A percentile compares a stretch with the other conserved stretches of the same genome.
Conservation (phyloP, 305 asterid species). For the Plantago coronopus region DNA sequence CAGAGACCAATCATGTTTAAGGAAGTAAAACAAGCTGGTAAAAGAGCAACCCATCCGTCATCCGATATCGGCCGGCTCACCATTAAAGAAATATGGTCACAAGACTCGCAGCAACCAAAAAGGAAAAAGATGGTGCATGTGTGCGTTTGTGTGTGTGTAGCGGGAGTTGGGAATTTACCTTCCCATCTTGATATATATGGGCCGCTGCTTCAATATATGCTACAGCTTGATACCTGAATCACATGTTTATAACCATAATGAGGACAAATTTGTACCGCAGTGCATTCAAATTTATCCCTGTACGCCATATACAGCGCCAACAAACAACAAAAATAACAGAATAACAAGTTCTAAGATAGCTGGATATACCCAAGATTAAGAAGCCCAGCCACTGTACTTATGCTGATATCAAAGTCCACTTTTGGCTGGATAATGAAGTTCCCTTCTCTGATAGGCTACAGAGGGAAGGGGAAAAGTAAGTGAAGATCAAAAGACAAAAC, state of each 20-base stretch:
- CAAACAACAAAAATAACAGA: slow-evolving; percentile 5
- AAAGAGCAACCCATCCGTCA: not conserved
- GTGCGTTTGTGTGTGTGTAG: too few relatives aligned
- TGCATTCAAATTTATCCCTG: too few relatives aligned
- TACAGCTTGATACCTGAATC: slow-evolving; percentile 93
- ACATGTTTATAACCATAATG: too few relatives aligned
- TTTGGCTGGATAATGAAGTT: slow-evolving; percentile 92
- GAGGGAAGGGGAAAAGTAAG: slow-evolving; percentile 21
- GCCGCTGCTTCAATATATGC: slow-evolving; percentile 95
- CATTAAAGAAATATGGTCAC: not conserved
- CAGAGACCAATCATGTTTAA: not conserved
- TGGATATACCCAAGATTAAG: slow-evolving; percentile 43
- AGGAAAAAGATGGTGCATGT: too few relatives aligned
- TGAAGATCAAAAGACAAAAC: slow-evolving; percentile 12
- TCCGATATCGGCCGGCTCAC: slow-evolving; percentile 3
- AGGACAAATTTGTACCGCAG: too few relatives aligned
- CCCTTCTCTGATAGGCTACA: slow-evolving; percentile 97
- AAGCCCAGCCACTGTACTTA: slow-evolving; percentile 94
- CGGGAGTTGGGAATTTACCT: slow-evolving; percentile 50
- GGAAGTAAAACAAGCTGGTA: not conserved
- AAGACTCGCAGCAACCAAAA: too few relatives aligned
- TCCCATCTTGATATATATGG: slow-evolving; percentile 96
- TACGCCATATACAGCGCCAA: not conserved
- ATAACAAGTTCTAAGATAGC: not conserved
- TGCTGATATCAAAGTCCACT: slow-evolving; percentile 99